Base-by-base conservation (phyloP, 1,284 basidiomycete genomes). In the Cryptococcus hybrid region DNA sequence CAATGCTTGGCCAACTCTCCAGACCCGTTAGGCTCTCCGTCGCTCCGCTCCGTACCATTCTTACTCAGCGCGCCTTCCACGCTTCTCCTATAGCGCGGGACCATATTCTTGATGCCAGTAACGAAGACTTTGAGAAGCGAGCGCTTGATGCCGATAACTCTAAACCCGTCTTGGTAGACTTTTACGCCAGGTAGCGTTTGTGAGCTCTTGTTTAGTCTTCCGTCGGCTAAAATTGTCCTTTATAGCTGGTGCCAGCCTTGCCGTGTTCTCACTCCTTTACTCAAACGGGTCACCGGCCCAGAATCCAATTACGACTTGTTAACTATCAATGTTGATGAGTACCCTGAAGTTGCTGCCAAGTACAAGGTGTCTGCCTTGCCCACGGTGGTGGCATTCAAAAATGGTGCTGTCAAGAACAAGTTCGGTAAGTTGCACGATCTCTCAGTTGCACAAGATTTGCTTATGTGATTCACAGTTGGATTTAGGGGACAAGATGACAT, bases 181-280 rank as follows among this genome's bases (percentile, higher is more conserved):
- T 78, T 61, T 77, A 73, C 55, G 76, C 76, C 42, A 62, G 63
- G 74, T 75, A 56, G 63, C 18, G 18, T 18, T 18, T 18, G 74
- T 67, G 15, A 18, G 18, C 18, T 18, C 18, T 18, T 18, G 18
- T 18, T 18, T 18, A 18, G 18, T 18, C 18, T 18, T 18, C 18
- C 18, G 18, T 18, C 18, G 18, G 18, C 18, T 18, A 18, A 18
- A 18, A 15, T 40, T 12, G 49, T 58, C 5, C 12, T 0, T 18
- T 2, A 9, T 53, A 78, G 76, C 48, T 78, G 76, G 76, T 78
- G 76, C 60, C 73, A 75, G 56, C 76, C 76, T 18, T 78, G 76
- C 62, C 66, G 70, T 46, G 71, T 78, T 13, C 71, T 78, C 51
- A 71, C 71, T 8, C 77, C 77, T 12, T 51, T 74, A 6, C 64